Percentiles rank a stretch among this genome's conserved stretches.
These are phyloP conservation scores for Perkinsus olseni DNA, from an alignment of 169 alveolate species.

Conservation along the genomic window DNA sequence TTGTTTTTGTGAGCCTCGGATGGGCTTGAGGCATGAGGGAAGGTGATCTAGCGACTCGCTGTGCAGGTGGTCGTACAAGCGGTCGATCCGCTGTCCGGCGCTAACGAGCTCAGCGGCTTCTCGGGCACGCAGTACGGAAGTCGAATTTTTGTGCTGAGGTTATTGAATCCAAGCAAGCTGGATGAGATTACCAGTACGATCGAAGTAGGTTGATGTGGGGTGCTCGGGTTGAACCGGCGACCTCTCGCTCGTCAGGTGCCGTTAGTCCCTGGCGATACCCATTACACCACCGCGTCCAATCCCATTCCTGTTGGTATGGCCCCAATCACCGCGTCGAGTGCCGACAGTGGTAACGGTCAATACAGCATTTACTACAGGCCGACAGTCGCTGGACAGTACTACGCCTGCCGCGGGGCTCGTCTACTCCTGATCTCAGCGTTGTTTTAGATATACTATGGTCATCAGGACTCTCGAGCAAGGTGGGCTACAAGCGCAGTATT, in stretches of 20 bases:
- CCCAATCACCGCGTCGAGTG: background rate
- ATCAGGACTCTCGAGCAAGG: conserved; percentile 6
- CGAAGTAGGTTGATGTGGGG: background rate
- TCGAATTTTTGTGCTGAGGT: background rate
- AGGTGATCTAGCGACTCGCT: too few relatives aligned
- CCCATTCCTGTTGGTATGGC: background rate
- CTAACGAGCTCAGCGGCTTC: background rate
- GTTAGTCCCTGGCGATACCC: background rate
- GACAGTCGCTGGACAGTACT: background rate
- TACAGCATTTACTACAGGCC: background rate
- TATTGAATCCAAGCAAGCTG: background rate
- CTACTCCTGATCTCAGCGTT: background rate
- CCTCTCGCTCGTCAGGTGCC: background rate
- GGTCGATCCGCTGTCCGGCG: background rate
- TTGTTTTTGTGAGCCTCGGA: too few relatives aligned
- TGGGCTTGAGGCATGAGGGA: too few relatives aligned
- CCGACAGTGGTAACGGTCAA: background rate
- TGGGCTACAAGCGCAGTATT: conserved; percentile 14
- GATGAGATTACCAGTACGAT: background rate
- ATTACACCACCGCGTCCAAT: background rate
- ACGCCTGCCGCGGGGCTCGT: background rate
- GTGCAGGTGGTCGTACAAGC: background rate
- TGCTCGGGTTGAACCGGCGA: background rate
- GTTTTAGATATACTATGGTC: background rate
- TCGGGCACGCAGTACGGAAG: background rate